phyloP scores from a whole-genome alignment of 2,329 filamentous ascomycete species.

The Fusarium cyanostomum region DNA sequence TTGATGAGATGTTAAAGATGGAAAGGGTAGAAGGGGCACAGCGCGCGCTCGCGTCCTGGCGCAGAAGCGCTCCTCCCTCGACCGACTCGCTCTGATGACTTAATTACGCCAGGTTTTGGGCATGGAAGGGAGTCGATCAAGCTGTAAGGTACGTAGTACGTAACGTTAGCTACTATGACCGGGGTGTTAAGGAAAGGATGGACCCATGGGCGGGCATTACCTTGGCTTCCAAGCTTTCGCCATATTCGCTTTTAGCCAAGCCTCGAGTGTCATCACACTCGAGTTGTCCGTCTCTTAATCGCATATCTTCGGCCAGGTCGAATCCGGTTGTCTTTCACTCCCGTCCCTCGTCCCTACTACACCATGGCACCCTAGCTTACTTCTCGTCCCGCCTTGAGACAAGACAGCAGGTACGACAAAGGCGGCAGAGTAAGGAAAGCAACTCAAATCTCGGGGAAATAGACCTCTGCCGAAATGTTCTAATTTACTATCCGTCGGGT shows the following conservation, averaged over 20 bases:
- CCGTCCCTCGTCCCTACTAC: neutral
- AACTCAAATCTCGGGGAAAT: neutral
- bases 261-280: neutral
- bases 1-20: slow-evolving; percentile 4
- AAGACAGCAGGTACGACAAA: slow-evolving; percentile 6
- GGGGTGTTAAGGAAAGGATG: neutral
- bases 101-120: slow-evolving; percentile 23
- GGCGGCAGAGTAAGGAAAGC: neutral
- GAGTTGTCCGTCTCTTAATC: slow-evolving; percentile 2
- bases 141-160: slow-evolving; percentile 8
- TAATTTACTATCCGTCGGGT: slow-evolving; percentile 7
- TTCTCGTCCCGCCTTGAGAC: neutral
- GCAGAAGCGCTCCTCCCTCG: slow-evolving; percentile 19
- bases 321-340: too few species aligned
- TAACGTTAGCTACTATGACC: slow-evolving; percentile 10
- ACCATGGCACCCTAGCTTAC: neutral
- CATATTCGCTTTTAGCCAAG: neutral
- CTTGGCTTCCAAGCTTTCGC: neutral
- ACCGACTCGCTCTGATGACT: slow-evolving; percentile 22
- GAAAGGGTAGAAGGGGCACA: slow-evolving; percentile 3
- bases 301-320: neutral
- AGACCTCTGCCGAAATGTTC: slow-evolving; percentile 8
- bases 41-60: slow-evolving; percentile 1
- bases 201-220: slow-evolving; percentile 4
- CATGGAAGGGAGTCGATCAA: slow-evolving; percentile 18